Conservation (phyloP, 371 early-diverging fungal species). For the Mortierella sp. region DNA sequence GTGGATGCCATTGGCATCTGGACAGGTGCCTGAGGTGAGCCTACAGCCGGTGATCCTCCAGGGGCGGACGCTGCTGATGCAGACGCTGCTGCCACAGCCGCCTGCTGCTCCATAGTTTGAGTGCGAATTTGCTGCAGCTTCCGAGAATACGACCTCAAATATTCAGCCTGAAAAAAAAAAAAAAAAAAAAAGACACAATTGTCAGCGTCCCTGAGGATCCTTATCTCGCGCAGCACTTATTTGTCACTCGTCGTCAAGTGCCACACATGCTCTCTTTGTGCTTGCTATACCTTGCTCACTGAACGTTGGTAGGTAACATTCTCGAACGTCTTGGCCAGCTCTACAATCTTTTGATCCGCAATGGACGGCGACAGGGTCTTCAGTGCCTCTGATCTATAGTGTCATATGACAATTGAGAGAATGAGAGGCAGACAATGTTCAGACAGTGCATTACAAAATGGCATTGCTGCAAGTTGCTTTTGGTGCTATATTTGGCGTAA, state of each 20-base stretch:
- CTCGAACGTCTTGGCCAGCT: slow-evolving; percentile 46
- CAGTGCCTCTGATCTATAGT: slow-evolving; percentile 32
- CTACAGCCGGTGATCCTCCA: slow-evolving; percentile 22
- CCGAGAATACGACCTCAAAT: slow-evolving; percentile 22
- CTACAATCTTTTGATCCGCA: slow-evolving; percentile 33
- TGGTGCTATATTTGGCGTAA: no score
- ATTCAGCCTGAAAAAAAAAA: slow-evolving; percentile 13
- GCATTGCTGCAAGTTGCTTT: no score
- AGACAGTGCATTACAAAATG: no score
- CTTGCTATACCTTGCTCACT: slow-evolving; percentile 16
- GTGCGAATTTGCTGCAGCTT: slow-evolving; percentile 37
- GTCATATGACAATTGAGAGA: no score
- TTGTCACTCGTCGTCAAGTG: no score
- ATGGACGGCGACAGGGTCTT: slow-evolving; percentile 41
- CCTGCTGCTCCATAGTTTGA: slow-evolving; percentile 18
- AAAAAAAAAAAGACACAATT: neutral
- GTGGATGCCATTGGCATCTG: slow-evolving; percentile 28
- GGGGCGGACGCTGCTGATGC: slow-evolving; percentile 5
- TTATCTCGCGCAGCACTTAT: neutral
- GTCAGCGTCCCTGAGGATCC: neutral
- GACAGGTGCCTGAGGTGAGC: slow-evolving; percentile 22
- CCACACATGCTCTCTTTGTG: no score
- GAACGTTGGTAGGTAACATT: slow-evolving; percentile 38
- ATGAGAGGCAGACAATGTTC: no score
- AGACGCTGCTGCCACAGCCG: neutral